A percentile compares a stretch with the other conserved stretches of the same genome.
phyloP scores from a whole-genome alignment of 2,329 filamentous ascomycete species.

The Rutstroemia sp. region DNA sequence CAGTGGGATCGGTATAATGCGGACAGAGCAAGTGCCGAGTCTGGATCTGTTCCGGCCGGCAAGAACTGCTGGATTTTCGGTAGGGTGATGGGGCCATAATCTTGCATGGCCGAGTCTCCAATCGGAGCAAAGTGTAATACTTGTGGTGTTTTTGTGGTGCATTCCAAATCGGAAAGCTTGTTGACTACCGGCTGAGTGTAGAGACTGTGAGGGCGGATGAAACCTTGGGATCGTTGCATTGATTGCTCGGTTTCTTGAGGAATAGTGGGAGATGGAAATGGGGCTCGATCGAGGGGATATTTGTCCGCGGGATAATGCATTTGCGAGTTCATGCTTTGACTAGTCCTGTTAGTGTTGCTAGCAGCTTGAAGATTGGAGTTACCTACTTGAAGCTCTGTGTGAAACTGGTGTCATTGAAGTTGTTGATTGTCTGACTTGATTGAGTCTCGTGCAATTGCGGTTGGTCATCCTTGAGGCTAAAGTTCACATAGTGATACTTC shows the following conservation, averaged over 20 bases:
- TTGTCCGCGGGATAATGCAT: conserved; percentile 28
- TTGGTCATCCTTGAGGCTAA: conserved; percentile 49
- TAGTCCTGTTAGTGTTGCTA: conserved; percentile 14
- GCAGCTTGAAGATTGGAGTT: background rate
- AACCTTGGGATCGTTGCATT: conserved; percentile 24
- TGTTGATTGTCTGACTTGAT: conserved; percentile 38
- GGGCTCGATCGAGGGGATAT: conserved; percentile 28
- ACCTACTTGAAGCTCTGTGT: conserved; percentile 45
- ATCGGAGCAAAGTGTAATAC: conserved; percentile 54
- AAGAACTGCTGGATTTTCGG: conserved; percentile 81
- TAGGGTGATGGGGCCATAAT: conserved; percentile 67
- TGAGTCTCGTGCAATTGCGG: conserved; percentile 33
- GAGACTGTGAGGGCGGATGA: conserved; percentile 40
- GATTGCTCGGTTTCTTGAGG: conserved; percentile 29
- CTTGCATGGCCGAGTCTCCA: conserved; percentile 46
- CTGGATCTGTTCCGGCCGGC: conserved; percentile 72
- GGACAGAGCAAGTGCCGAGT: conserved; percentile 76
- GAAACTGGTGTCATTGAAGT: conserved; percentile 44
- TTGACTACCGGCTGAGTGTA: conserved; percentile 52
- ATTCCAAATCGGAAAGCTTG: conserved; percentile 51
- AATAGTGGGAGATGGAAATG: conserved; percentile 35
- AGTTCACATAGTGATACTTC: conserved; percentile 90
- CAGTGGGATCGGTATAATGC: conserved; percentile 92
- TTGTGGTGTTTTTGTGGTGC: conserved; percentile 50
- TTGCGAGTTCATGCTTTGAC: conserved; percentile 24